phyloP scores from a whole-genome alignment of 106 monocot genomes.

The Cymbidium sinense region DNA sequence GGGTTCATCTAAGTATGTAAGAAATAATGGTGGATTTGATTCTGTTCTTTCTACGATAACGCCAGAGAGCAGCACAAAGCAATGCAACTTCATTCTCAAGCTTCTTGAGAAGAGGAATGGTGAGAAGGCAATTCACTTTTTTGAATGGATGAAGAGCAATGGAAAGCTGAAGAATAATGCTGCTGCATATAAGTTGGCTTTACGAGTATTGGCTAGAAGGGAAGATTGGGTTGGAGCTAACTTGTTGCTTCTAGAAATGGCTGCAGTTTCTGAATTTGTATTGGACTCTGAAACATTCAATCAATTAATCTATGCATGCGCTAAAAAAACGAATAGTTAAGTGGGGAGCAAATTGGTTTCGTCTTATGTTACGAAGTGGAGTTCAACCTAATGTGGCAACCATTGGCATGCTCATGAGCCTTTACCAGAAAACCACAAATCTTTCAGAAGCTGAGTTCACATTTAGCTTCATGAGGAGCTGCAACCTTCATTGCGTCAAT shows the following conservation, averaged over 20 bases:
- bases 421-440: slow-evolving; percentile 62
- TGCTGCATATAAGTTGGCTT: slow-evolving; percentile 56
- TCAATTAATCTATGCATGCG: slow-evolving; percentile 53
- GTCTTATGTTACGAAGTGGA: slow-evolving; percentile 54
- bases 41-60: slow-evolving; percentile 30
- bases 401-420: slow-evolving; percentile 82
- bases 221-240: slow-evolving; percentile 68
- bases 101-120: slow-evolving; percentile 45
- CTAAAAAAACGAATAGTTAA: slow-evolving; percentile 44
- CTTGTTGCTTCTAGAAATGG: slow-evolving; percentile 61
- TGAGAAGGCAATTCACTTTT: slow-evolving; percentile 47
- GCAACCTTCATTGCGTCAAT: slow-evolving; percentile 32
- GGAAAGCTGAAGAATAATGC: slow-evolving; percentile 69
- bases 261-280: slow-evolving; percentile 38
- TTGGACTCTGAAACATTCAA: slow-evolving; percentile 58
- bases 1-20: slow-evolving; percentile 7
- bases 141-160: slow-evolving; percentile 79
- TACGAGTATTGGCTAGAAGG: slow-evolving; percentile 63
- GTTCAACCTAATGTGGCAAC: slow-evolving; percentile 61
- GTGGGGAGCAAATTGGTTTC: slow-evolving; percentile 68
- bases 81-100: slow-evolving; percentile 62
- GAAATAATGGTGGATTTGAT: slow-evolving; percentile 17
- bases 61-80: slow-evolving; percentile 33
- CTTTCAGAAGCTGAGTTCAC: slow-evolving; percentile 64
- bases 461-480: slow-evolving; percentile 62